Conservation (phyloP, 768 basidiomycete species). For the Tulasnella sp. region DNA sequence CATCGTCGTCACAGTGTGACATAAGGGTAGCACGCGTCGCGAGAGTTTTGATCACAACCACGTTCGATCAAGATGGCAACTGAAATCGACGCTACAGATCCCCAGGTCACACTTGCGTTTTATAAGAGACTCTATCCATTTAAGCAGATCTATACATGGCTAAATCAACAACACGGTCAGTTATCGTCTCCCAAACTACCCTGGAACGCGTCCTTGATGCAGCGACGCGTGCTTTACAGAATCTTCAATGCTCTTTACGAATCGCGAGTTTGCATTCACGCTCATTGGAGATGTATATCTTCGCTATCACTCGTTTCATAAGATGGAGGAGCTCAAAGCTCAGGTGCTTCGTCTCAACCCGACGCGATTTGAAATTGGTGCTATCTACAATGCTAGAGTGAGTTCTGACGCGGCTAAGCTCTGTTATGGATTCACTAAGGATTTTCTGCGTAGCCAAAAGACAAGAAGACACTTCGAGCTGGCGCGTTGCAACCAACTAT, state of each 20-base stretch:
- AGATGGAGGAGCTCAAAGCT: constrained; percentile 80
- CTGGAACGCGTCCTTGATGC: not conserved
- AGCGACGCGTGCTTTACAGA: not conserved
- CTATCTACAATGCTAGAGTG: constrained; percentile 78
- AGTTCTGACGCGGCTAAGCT: constrained; percentile 25
- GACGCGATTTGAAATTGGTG: constrained; percentile 92
- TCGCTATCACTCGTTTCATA: constrained; percentile 84
- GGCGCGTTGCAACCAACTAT: constrained; percentile 54
- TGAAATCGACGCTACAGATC: constrained; percentile 29
- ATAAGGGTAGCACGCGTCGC: not conserved
- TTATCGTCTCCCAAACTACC: constrained; percentile 16
- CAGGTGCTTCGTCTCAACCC: constrained; percentile 77
- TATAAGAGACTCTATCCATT: constrained; percentile 90
- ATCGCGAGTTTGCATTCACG: constrained; percentile 94
- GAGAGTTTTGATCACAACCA: too few species aligned
- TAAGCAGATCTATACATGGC: constrained; percentile 85
- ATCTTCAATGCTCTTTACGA: constrained; percentile 57
- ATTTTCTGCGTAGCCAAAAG: constrained; percentile 50
- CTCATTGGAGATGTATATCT: constrained; percentile 83
- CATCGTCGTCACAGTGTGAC: not conserved
- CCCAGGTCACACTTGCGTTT: constrained; percentile 61
- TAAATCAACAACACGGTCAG: constrained; percentile 71
- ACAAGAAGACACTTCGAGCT: constrained; percentile 72
- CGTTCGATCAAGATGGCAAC: too few species aligned
- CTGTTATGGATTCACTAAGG: not conserved